Conservation (phyloP, 1,139 yeast species). For the Eremothecium gossypii region DNA sequence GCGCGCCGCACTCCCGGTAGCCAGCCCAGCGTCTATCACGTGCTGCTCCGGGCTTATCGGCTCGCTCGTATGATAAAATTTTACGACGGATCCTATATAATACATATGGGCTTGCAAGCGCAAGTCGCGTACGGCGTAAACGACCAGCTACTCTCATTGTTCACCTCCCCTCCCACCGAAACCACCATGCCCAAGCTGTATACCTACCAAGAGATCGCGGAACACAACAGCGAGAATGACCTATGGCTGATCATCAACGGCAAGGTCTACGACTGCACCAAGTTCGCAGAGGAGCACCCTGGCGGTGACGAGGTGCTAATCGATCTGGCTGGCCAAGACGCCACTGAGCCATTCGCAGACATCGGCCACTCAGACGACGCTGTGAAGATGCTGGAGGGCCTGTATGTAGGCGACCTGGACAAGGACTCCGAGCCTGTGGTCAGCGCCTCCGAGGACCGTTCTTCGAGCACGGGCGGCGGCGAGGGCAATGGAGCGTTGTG, state of each 20-base stretch:
- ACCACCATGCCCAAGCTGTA: constrained; percentile 34
- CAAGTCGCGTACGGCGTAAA: no score
- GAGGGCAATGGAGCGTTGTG: constrained; percentile 33
- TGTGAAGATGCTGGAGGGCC: constrained; percentile 56
- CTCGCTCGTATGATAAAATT: no score
- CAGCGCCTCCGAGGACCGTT: constrained; percentile 11
- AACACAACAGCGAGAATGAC: constrained; percentile 71
- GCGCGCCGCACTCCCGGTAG: no score
- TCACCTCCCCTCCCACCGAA: no score
- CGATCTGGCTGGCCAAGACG: constrained; percentile 88
- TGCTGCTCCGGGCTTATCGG: no score
- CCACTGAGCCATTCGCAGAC: constrained; percentile 90
- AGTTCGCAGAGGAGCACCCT: constrained; percentile 90
- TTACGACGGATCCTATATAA: no score
- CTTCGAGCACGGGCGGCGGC: constrained; percentile 22
- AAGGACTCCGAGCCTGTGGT: constrained; percentile 28
- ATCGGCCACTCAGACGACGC: constrained; percentile 98
- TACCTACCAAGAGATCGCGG: constrained; percentile 62
- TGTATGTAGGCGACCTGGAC: constrained; percentile 63
- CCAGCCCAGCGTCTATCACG: no score
- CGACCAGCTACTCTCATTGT: no score
- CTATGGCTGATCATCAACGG: constrained; percentile 88
- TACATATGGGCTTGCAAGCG: no score
- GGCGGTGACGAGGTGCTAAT: constrained; percentile 97
- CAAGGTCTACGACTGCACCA: constrained; percentile 77